Evolutionary conservation across 176 grass and related monocot species (phyloP).

Genomic region (Aegilops bicornis): DNA sequence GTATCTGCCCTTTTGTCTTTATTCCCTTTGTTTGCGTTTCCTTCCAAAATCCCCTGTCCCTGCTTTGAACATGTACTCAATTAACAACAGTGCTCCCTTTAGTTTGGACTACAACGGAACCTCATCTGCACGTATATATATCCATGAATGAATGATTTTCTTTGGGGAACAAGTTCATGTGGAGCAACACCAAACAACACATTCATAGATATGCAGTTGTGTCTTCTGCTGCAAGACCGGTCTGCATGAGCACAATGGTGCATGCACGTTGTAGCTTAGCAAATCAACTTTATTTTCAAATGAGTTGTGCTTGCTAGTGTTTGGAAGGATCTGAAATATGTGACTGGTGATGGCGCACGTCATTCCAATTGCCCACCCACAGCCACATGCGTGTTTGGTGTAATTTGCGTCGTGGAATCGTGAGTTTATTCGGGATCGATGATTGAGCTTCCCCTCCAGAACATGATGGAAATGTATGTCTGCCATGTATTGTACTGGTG

Average conservation of each 20-base stretch:
- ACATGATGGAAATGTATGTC: too few species aligned
- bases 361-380: neutral
- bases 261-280: neutral
- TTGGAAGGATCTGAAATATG: neutral
- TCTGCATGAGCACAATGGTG: neutral
- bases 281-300: neutral
- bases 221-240: neutral
- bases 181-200: neutral
- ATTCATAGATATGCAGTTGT: neutral
- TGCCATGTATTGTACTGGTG: too few species aligned
- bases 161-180: too few species aligned
- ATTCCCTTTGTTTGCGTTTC: conserved; percentile 14
- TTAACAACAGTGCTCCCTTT: conserved; percentile 10
- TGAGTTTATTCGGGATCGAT: neutral
- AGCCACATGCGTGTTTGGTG: neutral
- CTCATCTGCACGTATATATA: too few species aligned
- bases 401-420: neutral
- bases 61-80: neutral
- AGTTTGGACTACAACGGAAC: neutral
- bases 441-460: neutral
- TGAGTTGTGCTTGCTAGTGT: neutral
- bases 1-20: neutral
- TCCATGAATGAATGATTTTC: too few species aligned
- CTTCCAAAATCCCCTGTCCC: neutral
- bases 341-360: neutral